phyloP scores from a whole-genome alignment of 75 land plant species.

The Ceratopteris richardii region DNA sequence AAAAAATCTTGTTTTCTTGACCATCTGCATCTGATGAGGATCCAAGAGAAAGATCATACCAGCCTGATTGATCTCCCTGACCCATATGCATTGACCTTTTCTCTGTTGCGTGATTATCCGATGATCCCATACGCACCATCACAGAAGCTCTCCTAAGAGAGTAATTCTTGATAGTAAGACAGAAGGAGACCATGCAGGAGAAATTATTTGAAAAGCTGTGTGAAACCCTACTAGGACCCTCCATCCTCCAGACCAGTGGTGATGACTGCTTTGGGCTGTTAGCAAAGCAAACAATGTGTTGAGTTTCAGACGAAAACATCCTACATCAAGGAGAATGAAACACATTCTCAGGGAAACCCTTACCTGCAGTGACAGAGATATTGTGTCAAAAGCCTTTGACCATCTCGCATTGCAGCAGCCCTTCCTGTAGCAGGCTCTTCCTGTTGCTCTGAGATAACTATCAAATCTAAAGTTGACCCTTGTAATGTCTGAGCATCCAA shows the following conservation, averaged over 20 bases:
- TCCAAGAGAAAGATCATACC: slow-evolving; percentile 45
- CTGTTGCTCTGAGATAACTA: slow-evolving; percentile 53
- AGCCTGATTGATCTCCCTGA: slow-evolving; percentile 31
- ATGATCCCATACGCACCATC: slow-evolving; percentile 35
- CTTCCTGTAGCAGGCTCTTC: slow-evolving; percentile 17
- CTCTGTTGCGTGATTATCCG: slow-evolving; percentile 5
- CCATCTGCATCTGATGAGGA: slow-evolving; percentile 15
- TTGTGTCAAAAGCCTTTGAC: slow-evolving; percentile 41
- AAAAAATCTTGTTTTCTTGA: neutral
- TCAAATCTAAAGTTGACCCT: slow-evolving; percentile 45
- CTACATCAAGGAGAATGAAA: neutral
- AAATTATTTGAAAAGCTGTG: slow-evolving; percentile 56
- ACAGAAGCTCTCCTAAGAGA: slow-evolving; percentile 31
- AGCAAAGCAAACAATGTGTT: neutral
- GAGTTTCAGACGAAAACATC: neutral
- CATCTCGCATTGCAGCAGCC: slow-evolving; percentile 12
- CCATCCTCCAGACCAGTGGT: slow-evolving; percentile 78
- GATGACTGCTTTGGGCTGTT: slow-evolving; percentile 41
- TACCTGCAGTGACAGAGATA: slow-evolving; percentile 89
- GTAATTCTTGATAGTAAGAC: slow-evolving; percentile 54
- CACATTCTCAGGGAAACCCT: neutral
- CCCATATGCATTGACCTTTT: slow-evolving; percentile 11
- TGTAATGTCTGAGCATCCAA: too few relatives aligned
- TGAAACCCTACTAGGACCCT: slow-evolving; percentile 53
- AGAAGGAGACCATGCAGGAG: slow-evolving; percentile 51